These are phyloP conservation scores for Lathyrus oleraceus DNA, from an alignment of 306 rosid genomes.

Conservation along the genomic window DNA sequence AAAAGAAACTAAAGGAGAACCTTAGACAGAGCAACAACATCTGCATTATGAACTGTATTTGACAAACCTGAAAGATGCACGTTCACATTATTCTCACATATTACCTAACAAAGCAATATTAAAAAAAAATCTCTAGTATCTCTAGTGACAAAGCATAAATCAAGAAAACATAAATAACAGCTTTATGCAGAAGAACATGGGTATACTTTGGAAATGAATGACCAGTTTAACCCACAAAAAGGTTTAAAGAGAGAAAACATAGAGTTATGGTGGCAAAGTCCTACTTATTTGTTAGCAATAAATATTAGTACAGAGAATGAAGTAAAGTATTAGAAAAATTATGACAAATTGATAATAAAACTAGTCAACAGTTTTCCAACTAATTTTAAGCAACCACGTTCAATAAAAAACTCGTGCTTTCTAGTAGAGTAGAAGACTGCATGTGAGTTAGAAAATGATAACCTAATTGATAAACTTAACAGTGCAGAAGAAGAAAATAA, in stretches of 20 bases:
- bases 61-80: slow-evolving; percentile 58
- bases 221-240: neutral
- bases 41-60: slow-evolving; percentile 55
- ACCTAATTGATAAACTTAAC: slow-evolving; percentile 11
- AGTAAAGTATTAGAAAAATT: slow-evolving; percentile 3
- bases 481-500: slow-evolving; percentile 12
- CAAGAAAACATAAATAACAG: slow-evolving; percentile 9
- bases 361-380: neutral
- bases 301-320: neutral
- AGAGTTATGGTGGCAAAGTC: slow-evolving; percentile 10
- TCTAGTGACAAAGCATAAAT: neutral
- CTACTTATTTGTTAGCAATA: neutral
- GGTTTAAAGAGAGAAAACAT: slow-evolving; percentile 5
- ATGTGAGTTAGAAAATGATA: slow-evolving; percentile 6
- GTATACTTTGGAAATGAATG: neutral
- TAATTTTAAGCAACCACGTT: slow-evolving; percentile 10
- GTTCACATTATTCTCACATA: slow-evolving; percentile 27
- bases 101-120: neutral
- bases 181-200: slow-evolving; percentile 9
- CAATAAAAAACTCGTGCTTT: slow-evolving; percentile 6
- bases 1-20: slow-evolving; percentile 43
- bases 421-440: neutral
- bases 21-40: slow-evolving; percentile 77
- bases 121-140: slow-evolving; percentile 14
- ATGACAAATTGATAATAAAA: slow-evolving; percentile 7